These are phyloP conservation scores for Sporothrix curviconia DNA, from an alignment of 2,329 filamentous ascomycete genomes.

Conservation along the genomic window DNA sequence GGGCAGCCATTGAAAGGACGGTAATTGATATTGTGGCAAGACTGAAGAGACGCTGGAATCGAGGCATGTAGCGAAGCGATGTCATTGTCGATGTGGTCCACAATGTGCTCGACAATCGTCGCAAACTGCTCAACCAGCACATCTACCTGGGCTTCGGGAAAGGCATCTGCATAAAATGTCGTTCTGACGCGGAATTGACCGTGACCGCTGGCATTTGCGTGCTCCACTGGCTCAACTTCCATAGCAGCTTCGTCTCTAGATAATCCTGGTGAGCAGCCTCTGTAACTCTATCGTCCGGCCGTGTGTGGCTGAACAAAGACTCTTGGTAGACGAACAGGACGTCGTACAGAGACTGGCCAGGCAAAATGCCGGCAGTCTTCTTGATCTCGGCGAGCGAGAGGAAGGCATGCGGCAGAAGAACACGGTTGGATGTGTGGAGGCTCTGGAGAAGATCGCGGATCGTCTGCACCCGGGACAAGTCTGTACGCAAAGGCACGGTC, in stretches of 20 bases:
- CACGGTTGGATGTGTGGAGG: conserved; percentile 60
- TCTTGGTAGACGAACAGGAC: conserved; percentile 81
- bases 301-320: conserved; percentile 41
- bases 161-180: conserved; percentile 40
- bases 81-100: conserved; percentile 23
- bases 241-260: conserved; percentile 66
- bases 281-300: conserved; percentile 32
- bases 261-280: conserved; percentile 60
- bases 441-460: conserved; percentile 55
- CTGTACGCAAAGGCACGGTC: conserved; percentile 64
- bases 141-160: conserved; percentile 50
- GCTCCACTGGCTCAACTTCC: conserved; percentile 62
- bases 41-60: conserved; percentile 34
- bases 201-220: conserved; percentile 23
- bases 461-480: conserved; percentile 45
- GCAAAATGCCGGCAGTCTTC: conserved; percentile 47
- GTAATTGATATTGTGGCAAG: conserved; percentile 41
- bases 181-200: conserved; percentile 36
- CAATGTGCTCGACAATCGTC: conserved; percentile 32
- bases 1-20: conserved; percentile 29
- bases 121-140: conserved; percentile 58
- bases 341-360: conserved; percentile 62
- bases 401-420: conserved; percentile 55
- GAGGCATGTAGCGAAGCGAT: conserved; percentile 22
- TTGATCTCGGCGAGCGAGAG: conserved; percentile 65